These are phyloP conservation scores for Hanseniaspora lindneri DNA, from an alignment of 805 yeast species.

Conservation along the genomic window DNA sequence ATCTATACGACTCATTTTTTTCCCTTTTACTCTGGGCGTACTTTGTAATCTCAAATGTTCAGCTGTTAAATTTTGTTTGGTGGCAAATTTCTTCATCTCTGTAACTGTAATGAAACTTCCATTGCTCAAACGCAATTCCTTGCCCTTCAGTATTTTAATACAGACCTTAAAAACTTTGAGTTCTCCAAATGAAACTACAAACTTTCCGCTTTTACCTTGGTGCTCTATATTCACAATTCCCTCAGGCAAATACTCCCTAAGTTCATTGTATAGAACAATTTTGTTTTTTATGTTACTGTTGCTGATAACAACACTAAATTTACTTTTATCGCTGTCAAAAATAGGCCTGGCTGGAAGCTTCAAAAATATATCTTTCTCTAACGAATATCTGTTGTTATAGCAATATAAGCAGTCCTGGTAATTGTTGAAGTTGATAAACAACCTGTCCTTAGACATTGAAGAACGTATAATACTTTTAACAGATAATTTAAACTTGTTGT, in stretches of 20 bases:
- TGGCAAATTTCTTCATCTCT: not conserved
- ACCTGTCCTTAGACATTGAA: not conserved
- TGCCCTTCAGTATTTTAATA: not conserved
- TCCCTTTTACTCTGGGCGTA: not conserved
- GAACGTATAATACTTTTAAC: conserved; percentile 6
- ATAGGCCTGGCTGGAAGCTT: conserved; percentile 4
- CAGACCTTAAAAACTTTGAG: not conserved
- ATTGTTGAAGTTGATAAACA: conserved; percentile 2
- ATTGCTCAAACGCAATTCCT: not conserved
- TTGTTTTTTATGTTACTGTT: conserved; percentile 5
- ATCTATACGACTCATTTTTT: not conserved
- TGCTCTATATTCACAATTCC: conserved; percentile 9
- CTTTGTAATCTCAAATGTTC: not conserved
- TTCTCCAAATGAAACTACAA: not conserved
- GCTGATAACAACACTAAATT: not conserved
- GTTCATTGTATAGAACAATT: conserved; percentile 4
- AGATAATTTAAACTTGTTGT: conserved; percentile 9
- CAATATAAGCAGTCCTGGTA: conserved; percentile 3
- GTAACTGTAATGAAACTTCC: not conserved
- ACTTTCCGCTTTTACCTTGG: conserved; percentile 3
- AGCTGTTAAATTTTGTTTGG: not conserved
- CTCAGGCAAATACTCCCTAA: conserved; percentile 13
- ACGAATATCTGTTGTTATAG: conserved; percentile 1
- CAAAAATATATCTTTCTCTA: not conserved
- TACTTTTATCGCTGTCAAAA: not conserved